Conservation (phyloP, 169 alveolate species). For the Cryptosporidium parvum region DNA sequence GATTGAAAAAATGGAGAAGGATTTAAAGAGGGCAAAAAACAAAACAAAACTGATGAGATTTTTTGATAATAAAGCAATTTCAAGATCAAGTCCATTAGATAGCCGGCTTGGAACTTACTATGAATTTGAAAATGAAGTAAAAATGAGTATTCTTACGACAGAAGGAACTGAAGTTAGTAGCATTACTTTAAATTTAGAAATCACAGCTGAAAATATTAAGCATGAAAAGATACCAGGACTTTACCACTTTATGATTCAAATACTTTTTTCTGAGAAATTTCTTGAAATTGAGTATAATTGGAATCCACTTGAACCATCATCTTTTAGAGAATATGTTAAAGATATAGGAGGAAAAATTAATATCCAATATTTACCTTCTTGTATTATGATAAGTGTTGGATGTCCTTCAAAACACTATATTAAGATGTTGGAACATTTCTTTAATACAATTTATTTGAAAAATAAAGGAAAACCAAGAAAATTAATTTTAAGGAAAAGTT, state of each 20-base stretch:
- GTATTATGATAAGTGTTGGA: slow-evolving; percentile 54
- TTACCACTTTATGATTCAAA: slow-evolving; percentile 53
- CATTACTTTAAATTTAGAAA: slow-evolving; percentile 37
- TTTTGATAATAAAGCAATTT: slow-evolving; percentile 42
- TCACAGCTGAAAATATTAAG: slow-evolving; percentile 14
- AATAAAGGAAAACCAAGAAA: slow-evolving; percentile 43
- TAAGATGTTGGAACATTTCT: slow-evolving; percentile 43
- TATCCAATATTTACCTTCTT: slow-evolving; percentile 58
- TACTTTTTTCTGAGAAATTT: slow-evolving; percentile 46
- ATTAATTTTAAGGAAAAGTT: slow-evolving; percentile 23
- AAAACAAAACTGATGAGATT: slow-evolving; percentile 21
- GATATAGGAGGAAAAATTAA: slow-evolving; percentile 48
- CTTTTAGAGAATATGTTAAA: slow-evolving; percentile 58
- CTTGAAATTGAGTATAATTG: slow-evolving; percentile 6
- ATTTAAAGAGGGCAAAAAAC: background rate
- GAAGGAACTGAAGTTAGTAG: slow-evolving; percentile 68
- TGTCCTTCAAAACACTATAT: slow-evolving; percentile 48
- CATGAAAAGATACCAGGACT: slow-evolving; percentile 66
- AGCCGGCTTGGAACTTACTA: slow-evolving; percentile 52
- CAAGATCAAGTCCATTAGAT: slow-evolving; percentile 58
- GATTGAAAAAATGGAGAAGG: slow-evolving; percentile 2
- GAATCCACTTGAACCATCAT: slow-evolving; percentile 31
- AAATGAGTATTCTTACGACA: slow-evolving; percentile 48
- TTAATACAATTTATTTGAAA: slow-evolving; percentile 46
- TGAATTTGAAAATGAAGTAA: slow-evolving; percentile 58